Conservation (phyloP, 208 protist genomes). For the Strigomonas culicis region DNA sequence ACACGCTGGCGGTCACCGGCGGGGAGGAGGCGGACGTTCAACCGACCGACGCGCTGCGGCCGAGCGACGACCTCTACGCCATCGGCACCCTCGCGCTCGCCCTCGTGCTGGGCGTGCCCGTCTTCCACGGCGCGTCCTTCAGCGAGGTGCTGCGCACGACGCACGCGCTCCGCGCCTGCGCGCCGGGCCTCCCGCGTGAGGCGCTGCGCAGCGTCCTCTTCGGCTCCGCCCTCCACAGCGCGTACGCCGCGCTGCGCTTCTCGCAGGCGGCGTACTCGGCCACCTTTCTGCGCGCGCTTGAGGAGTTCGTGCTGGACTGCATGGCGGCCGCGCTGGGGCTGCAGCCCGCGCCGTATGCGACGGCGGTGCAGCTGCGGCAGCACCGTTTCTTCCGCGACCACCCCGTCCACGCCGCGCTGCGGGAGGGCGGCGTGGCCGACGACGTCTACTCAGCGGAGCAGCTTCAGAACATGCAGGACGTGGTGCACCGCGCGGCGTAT, state of each 20-base stretch:
- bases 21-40: too few relatives aligned
- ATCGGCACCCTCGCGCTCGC: conserved; percentile 50
- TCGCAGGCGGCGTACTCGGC: conserved; percentile 11
- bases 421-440: background rate
- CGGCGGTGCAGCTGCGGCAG: conserved; percentile 24
- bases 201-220: background rate
- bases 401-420: background rate
- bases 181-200: background rate
- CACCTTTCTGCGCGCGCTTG: conserved; percentile 19
- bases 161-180: background rate
- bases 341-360: conserved; percentile 17
- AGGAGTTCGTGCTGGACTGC: conserved; percentile 41
- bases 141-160: conserved; percentile 35
- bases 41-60: conserved; percentile 6
- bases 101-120: conserved; percentile 50
- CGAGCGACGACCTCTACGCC: conserved; percentile 76
- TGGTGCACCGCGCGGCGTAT: conserved; percentile 55
- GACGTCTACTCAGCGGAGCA: conserved; percentile 2
- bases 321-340: conserved; percentile 19
- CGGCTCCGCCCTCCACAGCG: background rate
- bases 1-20: background rate
- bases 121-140: conserved; percentile 39
- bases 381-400: conserved; percentile 20
- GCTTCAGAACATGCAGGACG: conserved; percentile 30
- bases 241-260: conserved; percentile 12